Evolutionary conservation across 768 basidiomycete genomes (phyloP).

Genomic region (Agaricus sinodeliciosus): DNA sequence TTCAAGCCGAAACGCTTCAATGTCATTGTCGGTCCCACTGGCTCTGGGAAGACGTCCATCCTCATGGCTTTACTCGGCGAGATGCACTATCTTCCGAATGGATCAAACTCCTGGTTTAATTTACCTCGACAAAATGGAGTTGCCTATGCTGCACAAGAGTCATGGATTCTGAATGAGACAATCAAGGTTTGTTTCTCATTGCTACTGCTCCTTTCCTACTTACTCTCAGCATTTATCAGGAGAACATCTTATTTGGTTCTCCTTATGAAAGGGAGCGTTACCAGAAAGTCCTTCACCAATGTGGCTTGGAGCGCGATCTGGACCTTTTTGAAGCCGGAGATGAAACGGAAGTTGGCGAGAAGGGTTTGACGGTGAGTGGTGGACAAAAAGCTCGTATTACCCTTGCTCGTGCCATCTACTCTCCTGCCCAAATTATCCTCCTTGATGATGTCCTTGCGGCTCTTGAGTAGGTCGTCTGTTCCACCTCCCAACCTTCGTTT

Average conservation of each 20-base stretch:
- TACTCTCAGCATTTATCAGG: slow-evolving; percentile 16
- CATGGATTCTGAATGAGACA: slow-evolving; percentile 76
- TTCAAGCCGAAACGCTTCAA: slow-evolving; percentile 49
- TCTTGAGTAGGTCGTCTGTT: slow-evolving; percentile 30
- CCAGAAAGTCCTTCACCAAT: slow-evolving; percentile 63
- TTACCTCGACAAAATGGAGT: slow-evolving; percentile 60
- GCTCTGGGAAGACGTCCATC: slow-evolving; percentile 54
- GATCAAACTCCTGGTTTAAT: slow-evolving; percentile 52
- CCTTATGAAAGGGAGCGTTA: slow-evolving; percentile 70
- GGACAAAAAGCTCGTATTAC: slow-evolving; percentile 40
- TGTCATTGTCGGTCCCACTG: slow-evolving; percentile 52
- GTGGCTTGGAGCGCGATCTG: slow-evolving; percentile 66
- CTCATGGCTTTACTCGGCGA: slow-evolving; percentile 60
- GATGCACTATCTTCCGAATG: slow-evolving; percentile 52
- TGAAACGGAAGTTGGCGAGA: slow-evolving; percentile 62
- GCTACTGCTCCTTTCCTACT: not conserved
- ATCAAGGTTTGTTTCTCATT: slow-evolving; percentile 35
- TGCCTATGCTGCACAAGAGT: slow-evolving; percentile 73
- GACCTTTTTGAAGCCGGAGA: slow-evolving; percentile 61
- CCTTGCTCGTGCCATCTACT: slow-evolving; percentile 39
- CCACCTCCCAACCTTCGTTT: not conserved
- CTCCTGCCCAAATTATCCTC: slow-evolving; percentile 50
- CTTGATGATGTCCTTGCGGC: slow-evolving; percentile 71
- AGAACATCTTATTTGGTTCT: slow-evolving; percentile 76
- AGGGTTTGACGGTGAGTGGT: slow-evolving; percentile 45